Conservation (phyloP, 352 stramenopile species). For the Pythium brachiatum region DNA sequence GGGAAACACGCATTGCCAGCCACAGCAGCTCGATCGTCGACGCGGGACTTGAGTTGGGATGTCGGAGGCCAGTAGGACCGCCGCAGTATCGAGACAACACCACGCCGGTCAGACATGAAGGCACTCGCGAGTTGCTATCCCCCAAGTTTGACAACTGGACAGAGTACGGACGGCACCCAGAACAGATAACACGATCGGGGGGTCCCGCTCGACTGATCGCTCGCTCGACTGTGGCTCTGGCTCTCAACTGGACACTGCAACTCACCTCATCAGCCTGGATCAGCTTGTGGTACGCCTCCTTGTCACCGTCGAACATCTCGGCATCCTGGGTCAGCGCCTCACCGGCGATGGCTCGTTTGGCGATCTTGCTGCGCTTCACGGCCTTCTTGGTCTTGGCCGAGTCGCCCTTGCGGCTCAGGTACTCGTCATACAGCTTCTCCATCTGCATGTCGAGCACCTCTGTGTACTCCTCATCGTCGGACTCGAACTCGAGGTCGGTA, state of each 20-base stretch:
- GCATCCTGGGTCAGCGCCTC: conserved; percentile 77
- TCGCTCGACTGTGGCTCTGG: neutral
- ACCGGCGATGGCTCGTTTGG: conserved; percentile 77
- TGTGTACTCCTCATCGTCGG: conserved; percentile 71
- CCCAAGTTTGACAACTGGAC: conserved; percentile 92
- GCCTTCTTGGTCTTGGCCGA: conserved; percentile 81
- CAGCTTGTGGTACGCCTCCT: conserved; percentile 81
- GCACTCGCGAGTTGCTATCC: conserved; percentile 63
- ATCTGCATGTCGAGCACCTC: conserved; percentile 79
- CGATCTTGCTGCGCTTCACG: conserved; percentile 83
- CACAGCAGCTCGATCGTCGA: conserved; percentile 2
- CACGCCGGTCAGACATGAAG: conserved; percentile 80
- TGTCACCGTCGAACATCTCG: conserved; percentile 82
- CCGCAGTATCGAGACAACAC: conserved; percentile 32
- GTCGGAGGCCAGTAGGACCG: conserved; percentile 82
- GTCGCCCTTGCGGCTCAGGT: conserved; percentile 70
- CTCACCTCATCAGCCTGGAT: conserved; percentile 86
- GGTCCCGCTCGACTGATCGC: conserved; percentile 13
- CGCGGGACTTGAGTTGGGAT: conserved; percentile 17
- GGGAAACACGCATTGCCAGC: neutral
- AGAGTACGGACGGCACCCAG: conserved; percentile 83
- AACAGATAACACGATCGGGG: conserved; percentile 92
- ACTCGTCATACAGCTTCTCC: conserved; percentile 86
- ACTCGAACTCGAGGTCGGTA: conserved; percentile 28
- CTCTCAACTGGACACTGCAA: conserved; percentile 16